These are phyloP conservation scores for Cetradonia linearis DNA, from an alignment of 495 filamentous ascomycete species.

Conservation along the genomic window DNA sequence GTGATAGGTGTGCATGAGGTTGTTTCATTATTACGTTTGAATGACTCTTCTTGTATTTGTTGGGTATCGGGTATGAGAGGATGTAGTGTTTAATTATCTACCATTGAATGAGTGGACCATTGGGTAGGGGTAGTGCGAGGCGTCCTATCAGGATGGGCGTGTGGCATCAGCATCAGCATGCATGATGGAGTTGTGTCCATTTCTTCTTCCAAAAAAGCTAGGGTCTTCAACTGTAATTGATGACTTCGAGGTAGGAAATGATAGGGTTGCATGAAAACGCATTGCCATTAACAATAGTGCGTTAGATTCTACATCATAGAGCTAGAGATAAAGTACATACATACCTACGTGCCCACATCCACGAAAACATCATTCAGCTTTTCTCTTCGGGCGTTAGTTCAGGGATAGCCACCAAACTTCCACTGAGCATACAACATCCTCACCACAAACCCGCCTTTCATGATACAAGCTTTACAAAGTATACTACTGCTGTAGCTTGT, in stretches of 20 bases:
- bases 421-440: too few relatives aligned
- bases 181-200: not conserved
- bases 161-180: conserved; percentile 1
- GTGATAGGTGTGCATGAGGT: not conserved
- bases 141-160: not conserved
- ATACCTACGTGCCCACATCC: too few relatives aligned
- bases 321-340: not conserved
- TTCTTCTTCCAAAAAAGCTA: not conserved
- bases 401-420: too few relatives aligned
- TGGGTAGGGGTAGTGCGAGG: not conserved
- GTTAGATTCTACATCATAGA: too few relatives aligned
- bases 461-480: too few relatives aligned
- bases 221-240: not conserved
- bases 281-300: not conserved
- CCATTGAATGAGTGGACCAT: conserved; percentile 2
- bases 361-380: too few relatives aligned
- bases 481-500: too few relatives aligned
- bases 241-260: not conserved
- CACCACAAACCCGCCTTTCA: too few relatives aligned
- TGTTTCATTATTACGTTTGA: not conserved
- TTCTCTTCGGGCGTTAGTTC: too few relatives aligned
- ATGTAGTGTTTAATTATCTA: not conserved
- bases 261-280: not conserved
- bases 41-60: not conserved
- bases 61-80: not conserved